These are phyloP conservation scores for Sonneratia caseolaris DNA, from an alignment of 345 rosid species.

Conservation along the genomic window DNA sequence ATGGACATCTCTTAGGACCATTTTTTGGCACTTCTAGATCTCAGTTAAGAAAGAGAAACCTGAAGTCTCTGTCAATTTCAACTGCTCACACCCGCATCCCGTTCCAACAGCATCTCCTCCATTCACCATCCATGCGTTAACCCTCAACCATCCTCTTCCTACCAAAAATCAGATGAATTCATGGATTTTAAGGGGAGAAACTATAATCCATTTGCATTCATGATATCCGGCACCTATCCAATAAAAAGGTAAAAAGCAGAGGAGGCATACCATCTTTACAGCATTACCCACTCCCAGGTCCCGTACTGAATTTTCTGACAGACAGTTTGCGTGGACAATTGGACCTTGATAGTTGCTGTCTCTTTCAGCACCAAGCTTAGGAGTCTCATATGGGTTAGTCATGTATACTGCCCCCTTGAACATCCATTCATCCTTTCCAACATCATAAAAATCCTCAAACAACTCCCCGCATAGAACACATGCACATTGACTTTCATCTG, in stretches of 20 bases:
- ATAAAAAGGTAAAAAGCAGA: not conserved
- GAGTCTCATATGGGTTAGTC: slow-evolving; percentile 21
- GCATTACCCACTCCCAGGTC: slow-evolving; percentile 38
- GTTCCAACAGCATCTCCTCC: not conserved
- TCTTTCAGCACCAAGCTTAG: slow-evolving; percentile 13
- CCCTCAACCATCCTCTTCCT: slow-evolving; percentile 9
- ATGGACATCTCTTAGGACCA: not conserved
- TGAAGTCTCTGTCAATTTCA: not conserved
- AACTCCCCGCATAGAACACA: slow-evolving; percentile 85
- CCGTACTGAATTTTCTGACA: slow-evolving; percentile 33
- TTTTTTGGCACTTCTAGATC: not conserved
- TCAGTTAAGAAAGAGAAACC: not conserved
- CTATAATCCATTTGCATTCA: not conserved
- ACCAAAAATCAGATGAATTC: not conserved
- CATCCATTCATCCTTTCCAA: slow-evolving; percentile 61
- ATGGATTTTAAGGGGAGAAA: not conserved
- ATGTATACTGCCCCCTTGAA: slow-evolving; percentile 64
- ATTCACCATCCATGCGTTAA: not conserved
- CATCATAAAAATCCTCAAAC: slow-evolving; percentile 74
- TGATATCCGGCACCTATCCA: not conserved
- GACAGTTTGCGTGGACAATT: slow-evolving; percentile 60
- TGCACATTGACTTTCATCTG: slow-evolving; percentile 75
- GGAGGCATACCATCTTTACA: slow-evolving; percentile 52
- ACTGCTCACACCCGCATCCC: not conserved
- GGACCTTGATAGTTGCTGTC: slow-evolving; percentile 27